phyloP scores from a whole-genome alignment of 306 rosid genomes.

The Dalbergia oliveri region DNA sequence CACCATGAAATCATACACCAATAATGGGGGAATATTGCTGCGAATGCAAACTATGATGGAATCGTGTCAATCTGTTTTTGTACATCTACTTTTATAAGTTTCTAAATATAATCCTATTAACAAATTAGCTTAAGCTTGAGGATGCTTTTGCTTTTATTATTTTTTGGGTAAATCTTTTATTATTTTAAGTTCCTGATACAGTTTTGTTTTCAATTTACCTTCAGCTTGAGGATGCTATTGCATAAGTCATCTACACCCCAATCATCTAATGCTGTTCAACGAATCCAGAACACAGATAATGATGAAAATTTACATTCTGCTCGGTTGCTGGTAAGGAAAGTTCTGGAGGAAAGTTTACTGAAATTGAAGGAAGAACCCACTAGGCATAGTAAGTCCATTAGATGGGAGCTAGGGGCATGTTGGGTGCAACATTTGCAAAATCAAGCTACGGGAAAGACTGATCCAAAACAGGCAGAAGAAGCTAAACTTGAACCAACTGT shows the following conservation, averaged over 20 bases:
- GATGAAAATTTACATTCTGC: constrained; percentile 59
- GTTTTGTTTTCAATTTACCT: constrained; percentile 36
- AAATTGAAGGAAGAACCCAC: constrained; percentile 78
- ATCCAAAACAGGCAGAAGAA: constrained; percentile 77
- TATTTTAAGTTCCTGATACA: constrained; percentile 44
- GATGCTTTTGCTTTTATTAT: constrained; percentile 9
- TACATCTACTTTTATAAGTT: neutral
- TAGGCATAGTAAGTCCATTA: constrained; percentile 65
- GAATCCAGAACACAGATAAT: constrained; percentile 59
- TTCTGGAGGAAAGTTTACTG: constrained; percentile 76
- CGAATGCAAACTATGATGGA: constrained; percentile 28
- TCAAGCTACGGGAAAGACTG: constrained; percentile 82
- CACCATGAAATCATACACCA: constrained; percentile 11
- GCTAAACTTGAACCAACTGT: constrained; percentile 82
- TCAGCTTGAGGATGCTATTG: constrained; percentile 89
- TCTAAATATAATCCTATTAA: neutral
- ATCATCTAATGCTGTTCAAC: constrained; percentile 58
- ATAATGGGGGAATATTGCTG: neutral
- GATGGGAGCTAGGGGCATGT: constrained; percentile 99
- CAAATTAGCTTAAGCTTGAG: constrained; percentile 34
- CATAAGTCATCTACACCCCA: constrained; percentile 75
- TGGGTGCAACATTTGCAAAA: constrained; percentile 97
- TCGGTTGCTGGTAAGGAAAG: constrained; percentile 69
- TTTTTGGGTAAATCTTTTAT: constrained; percentile 31
- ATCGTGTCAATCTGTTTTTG: constrained; percentile 2